Evolutionary conservation across 1,139 yeast species (phyloP), one percentile per base, ranked within the genome.

Genomic region (Taphrina wiesneri): DNA sequence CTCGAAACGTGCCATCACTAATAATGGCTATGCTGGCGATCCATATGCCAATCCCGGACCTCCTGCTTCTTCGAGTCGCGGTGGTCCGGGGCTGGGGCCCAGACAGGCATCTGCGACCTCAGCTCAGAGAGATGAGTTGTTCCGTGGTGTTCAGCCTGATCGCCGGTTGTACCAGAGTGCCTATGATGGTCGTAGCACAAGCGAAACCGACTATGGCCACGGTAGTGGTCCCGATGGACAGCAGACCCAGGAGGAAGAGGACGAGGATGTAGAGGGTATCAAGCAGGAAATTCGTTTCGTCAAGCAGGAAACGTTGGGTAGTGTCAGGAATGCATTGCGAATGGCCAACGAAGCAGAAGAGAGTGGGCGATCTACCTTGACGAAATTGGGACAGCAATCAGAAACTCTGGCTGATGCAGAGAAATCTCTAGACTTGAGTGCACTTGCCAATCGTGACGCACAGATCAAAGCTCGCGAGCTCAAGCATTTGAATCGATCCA

Each of bases 301-400:
- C 56, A 92, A 92, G 75, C 95, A 90, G 73, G 95, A 90, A 73
- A 87, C 97, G 0, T 85, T 91, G 19, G 87, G 90, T 9, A 85
- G 91, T 60, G 88, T 98, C 0, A 82, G 96, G 73, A 91, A 91
- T 72, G 91, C 97, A 0, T 79, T 93, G 68, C 83, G 88, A 71
- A 85, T 90, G 85, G 96, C 97, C 0, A 88, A 88, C 70, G 95
- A 90, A 72, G 97, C 98, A 0, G 97, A 92, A 75, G 88, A 88
- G 65, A 84, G 92, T 7, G 99, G 96, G 28, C 83, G 90, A 64
- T 90, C 92, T 75, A 88, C 98, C 0, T 78, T 92, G 71, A 97
- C 97, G 30, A 86, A 90, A 85, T 82, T 93, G 66, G 98, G 98
- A 32, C 85, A 93, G 23, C 99, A 95, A 76, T 86, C 66, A 32